Base-by-base conservation (phyloP, 2,329 filamentous ascomycete genomes). In the Clarireedia hainanense region DNA sequence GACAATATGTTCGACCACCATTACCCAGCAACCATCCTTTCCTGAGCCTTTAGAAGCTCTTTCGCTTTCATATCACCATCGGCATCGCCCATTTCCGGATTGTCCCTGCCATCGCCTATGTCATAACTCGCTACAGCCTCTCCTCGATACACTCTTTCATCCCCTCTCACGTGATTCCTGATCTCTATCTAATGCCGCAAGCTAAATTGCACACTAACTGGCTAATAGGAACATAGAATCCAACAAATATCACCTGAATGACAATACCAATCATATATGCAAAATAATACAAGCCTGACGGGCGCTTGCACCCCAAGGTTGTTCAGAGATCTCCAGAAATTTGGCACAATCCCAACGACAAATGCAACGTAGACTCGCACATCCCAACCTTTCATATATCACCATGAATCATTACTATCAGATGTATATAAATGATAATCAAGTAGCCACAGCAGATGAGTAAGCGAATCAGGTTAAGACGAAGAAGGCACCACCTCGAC, bases 191-290 rank as follows among this genome's bases (percentile, higher is more conserved):
- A 72, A 30, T 63, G 56, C 3, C 57, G 56, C 45, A 64, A 42
- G 4, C 56, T 46, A 17, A 63, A 58, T 40, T 42, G 61, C 20
- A 64, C 40, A 2, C 60, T 27, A 1, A 62, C 63, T 1, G 64
- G 64, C 39, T 49, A 63, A 2, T 59, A 10, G 23, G 26, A 55
- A 52, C 59, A 62, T 6, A 59, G 42, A 1, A 55, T 54, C 62
- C 64, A 69, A 57, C 67, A 72, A 0, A 61, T 58, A 1, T 56
- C 47, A 20, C 67, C 66, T 6, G 64, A 64, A 82, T 68, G 52
- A 76, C 74, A 55, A 84, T 73, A 3, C 76, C 75, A 5, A 81
- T 78, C 61, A 76, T 75, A 55, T 76, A 78, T 0, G 80, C 79
- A 24, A 84, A 70, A 58, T 80, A 80, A 61, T 84, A 83, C 66